Base-by-base conservation (phyloP, 495 filamentous ascomycete genomes). In the Penicillium bovifimosum region DNA sequence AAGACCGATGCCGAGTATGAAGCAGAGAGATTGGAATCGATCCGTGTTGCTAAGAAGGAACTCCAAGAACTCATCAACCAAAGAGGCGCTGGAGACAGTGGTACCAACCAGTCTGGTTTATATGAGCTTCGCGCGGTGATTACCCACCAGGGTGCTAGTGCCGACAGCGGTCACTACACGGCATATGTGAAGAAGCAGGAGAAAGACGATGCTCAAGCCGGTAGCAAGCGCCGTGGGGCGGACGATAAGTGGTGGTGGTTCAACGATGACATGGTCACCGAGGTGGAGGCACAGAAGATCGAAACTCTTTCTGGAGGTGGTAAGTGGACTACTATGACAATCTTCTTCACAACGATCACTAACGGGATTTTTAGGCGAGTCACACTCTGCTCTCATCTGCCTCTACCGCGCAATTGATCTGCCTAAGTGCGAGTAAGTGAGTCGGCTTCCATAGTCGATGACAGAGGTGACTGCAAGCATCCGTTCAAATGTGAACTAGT, bases 181-280 rank as follows among this genome's bases (percentile, higher is more conserved):
- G 84, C 90, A 2, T 98, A 96, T 66, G 88, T 98, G 48, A 98
- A 97, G 77, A 95, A 98, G 75, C 79, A 86, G 41, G 84, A 80
- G 13, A 65, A 71, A 5, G 54, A 62, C 24, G 86, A 90, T 53
- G 69, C 82, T 7, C 78, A 77, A 49, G 82, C 83, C 4, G 66
- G 60, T 16, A 85, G 83, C 53, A 88, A 88, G 75, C 71, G 83
- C 58, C 82, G 81, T 50, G 83, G 85, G 56, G 86, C 91, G 50
- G 91, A 96, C 56, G 90, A 85, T 49, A 96, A 92, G 58, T 98
- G 93, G 93, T 98, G 93, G 90, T 97, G 93, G 91, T 98, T 98
- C 78, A 96, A 98, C 65, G 93, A 98, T 61, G 95, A 98, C 62
- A 95, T 92, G 68, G 95, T 98, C 9, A 82, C 86, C 34, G 95